Evolutionary conservation across 2,329 filamentous ascomycete species (phyloP).

Genomic region (Curvularia verruculosa): DNA sequence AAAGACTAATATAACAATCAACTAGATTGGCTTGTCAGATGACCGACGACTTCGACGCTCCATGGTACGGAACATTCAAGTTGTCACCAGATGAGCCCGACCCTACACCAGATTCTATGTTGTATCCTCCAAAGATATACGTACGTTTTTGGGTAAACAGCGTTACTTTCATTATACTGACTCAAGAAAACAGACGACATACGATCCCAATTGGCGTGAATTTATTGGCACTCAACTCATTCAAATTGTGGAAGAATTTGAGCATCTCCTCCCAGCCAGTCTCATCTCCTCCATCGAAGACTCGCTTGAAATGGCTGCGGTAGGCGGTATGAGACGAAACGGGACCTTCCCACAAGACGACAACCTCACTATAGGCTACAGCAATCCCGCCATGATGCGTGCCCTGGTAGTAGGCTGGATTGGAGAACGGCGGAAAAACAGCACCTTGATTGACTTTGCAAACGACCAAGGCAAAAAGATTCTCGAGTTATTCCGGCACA

Average conservation of each 20-base stretch:
- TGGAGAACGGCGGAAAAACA: too few relatives aligned
- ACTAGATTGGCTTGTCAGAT: conserved; percentile 36
- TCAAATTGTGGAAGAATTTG: conserved; percentile 33
- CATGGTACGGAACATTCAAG: conserved; percentile 54
- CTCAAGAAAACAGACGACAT: neutral
- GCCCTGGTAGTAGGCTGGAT: too few relatives aligned
- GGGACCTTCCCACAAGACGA: too few relatives aligned
- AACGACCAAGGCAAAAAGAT: too few relatives aligned
- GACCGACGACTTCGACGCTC: conserved; percentile 47
- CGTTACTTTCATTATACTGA: neutral
- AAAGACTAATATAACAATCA: neutral
- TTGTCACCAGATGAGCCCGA: conserved; percentile 52
- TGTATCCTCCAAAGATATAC: conserved; percentile 44
- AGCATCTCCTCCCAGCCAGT: too few relatives aligned
- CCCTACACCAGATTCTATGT: conserved; percentile 32
- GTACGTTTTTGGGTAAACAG: neutral
- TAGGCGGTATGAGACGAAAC: too few relatives aligned
- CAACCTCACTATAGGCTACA: too few relatives aligned
- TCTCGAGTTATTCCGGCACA: too few relatives aligned
- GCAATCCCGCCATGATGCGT: too few relatives aligned
- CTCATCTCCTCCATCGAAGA: too few relatives aligned
- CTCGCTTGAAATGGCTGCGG: too few relatives aligned
- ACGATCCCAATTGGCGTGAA: conserved; percentile 48
- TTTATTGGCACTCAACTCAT: conserved; percentile 49
- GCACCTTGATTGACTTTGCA: too few relatives aligned